These are phyloP conservation scores for Boletus sensibilis DNA, from an alignment of 768 basidiomycete genomes.

Conservation along the genomic window DNA sequence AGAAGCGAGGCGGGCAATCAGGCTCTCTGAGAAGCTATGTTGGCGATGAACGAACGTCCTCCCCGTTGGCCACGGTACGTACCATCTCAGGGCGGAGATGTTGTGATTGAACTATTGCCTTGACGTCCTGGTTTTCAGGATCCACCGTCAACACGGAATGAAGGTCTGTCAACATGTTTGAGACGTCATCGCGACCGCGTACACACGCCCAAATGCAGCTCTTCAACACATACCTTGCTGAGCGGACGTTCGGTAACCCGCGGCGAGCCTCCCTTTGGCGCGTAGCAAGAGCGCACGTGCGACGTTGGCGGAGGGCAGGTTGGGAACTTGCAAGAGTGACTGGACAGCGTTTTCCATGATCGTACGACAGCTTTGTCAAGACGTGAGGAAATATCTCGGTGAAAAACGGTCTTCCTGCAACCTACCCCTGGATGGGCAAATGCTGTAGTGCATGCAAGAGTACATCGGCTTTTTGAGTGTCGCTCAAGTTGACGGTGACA, in stretches of 20 bases:
- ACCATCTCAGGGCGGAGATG: conserved; percentile 58
- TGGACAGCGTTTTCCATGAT: conserved; percentile 75
- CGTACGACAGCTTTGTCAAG: conserved; percentile 44
- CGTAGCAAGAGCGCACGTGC: conserved; percentile 64
- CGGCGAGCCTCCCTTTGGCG: conserved; percentile 62
- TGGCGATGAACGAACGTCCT: background rate
- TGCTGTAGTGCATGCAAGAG: conserved; percentile 81
- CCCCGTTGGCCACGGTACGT: conserved; percentile 4
- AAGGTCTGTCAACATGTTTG: conserved; percentile 46
- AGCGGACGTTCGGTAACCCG: conserved; percentile 58
- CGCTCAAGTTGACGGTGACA: conserved; percentile 53
- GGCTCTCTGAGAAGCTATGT: conserved; percentile 36
- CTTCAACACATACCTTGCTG: conserved; percentile 52
- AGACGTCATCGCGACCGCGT: background rate
- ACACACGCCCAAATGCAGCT: background rate
- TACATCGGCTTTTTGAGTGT: conserved; percentile 68
- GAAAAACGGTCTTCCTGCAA: conserved; percentile 4
- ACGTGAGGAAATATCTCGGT: conserved; percentile 5
- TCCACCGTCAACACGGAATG: conserved; percentile 62
- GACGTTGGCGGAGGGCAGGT: conserved; percentile 48
- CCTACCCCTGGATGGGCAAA: conserved; percentile 68
- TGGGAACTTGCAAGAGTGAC: conserved; percentile 60
- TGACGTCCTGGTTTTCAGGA: conserved; percentile 70
- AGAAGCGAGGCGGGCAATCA: conserved; percentile 52
- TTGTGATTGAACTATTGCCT: conserved; percentile 53